Conservation (phyloP, 345 rosid species). For the Adansonia digitata region DNA sequence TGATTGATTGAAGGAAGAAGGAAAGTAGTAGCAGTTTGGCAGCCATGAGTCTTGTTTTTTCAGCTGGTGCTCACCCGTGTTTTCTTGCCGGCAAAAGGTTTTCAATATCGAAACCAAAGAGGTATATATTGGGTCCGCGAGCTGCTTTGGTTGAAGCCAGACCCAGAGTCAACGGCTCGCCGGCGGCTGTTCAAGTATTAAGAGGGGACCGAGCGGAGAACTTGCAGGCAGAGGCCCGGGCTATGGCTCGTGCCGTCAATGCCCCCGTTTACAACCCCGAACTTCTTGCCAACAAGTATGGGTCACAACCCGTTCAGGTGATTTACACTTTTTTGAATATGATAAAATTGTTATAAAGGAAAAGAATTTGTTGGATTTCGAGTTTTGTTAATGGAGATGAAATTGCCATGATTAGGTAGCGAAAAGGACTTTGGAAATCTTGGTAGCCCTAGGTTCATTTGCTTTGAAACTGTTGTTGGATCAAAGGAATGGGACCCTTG, state of each 20-base stretch:
- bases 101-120: not conserved
- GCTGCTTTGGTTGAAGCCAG: conserved; percentile 41
- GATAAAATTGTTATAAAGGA: not conserved
- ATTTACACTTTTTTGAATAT: not conserved
- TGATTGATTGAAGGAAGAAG: not conserved
- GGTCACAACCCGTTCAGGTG: conserved; percentile 78
- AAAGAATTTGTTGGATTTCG: too few relatives aligned
- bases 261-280: conserved; percentile 77
- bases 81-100: not conserved
- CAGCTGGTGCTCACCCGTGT: not conserved
- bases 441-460: conserved; percentile 63
- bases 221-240: conserved; percentile 77
- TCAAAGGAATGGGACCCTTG: conserved; percentile 54
- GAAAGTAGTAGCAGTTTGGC: not conserved
- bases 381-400: not conserved
- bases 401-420: conserved; percentile 39
- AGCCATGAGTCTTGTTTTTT: conserved; percentile 11
- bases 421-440: conserved; percentile 67
- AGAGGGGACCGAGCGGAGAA: conserved; percentile 57
- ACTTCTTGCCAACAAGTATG: conserved; percentile 58
- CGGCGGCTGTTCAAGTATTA: conserved; percentile 11
- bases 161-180: conserved; percentile 27
- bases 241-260: conserved; percentile 79
- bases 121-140: conserved; percentile 17
- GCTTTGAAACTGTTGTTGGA: conserved; percentile 61